Base-by-base conservation (phyloP, 108 stramenopile species). In the Pseudonitzschia delicatissima region DNA sequence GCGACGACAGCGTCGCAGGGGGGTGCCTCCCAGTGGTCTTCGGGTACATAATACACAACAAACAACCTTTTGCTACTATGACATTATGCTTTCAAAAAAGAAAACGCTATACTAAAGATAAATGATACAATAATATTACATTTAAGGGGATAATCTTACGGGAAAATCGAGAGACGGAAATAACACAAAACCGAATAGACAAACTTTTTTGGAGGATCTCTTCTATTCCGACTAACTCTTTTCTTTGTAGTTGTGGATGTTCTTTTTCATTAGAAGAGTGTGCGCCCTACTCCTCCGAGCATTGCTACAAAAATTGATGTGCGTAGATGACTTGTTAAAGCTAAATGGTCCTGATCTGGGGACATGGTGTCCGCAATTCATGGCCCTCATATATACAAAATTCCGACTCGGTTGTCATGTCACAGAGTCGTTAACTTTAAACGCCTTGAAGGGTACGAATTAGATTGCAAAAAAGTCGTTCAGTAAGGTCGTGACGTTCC, bases 391-490 rank as follows among this genome's bases (percentile, higher is more conserved):
- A n/a, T n/a, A n/a, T n/a, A n/a, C n/a, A n/a, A n/a, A n/a, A n/a
- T n/a, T n/a, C n/a, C n/a, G n/a, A n/a, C n/a, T n/a, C n/a, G n/a
- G n/a, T n/a, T n/a, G n/a, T n/a, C n/a, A n/a, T n/a, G n/a, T n/a
- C n/a, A n/a, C n/a, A n/a, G n/a, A n/a, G n/a, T n/a, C n/a, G n/a
- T n/a, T n/a, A n/a, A n/a, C n/a, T n/a, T n/a, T n/a, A n/a, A n/a
- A n/a, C n/a, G n/a, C n/a, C n/a, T n/a, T n/a, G n/a, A n/a, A n/a
- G n/a, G n/a, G n/a, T n/a, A n/a, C n/a, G n/a, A 45, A 11, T 62
- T 64, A 75, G 21, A 83, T 5, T 2, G 76, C 78, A 49, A 84
- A 84, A 40, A 84, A 84, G 0, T 80, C 77, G 3, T 26, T 49
- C 0, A 84, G 64, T 18, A 67, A 23, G 32, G 53, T 69, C 20